phyloP scores from a whole-genome alignment of 2,329 filamentous ascomycete genomes.

The Exophiala mesophila region DNA sequence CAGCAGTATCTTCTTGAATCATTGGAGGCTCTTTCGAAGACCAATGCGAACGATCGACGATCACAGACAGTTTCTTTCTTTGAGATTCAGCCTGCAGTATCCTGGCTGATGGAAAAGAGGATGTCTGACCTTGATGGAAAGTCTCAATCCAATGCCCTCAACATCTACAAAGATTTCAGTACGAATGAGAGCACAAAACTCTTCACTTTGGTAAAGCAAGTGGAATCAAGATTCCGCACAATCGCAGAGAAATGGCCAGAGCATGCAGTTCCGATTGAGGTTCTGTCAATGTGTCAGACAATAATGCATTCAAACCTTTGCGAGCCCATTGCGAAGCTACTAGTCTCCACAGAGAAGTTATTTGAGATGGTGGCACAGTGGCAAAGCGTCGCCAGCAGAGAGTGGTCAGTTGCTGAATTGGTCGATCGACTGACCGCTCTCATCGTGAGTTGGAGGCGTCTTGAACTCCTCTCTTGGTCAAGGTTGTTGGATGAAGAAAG shows the following conservation, averaged over 20 bases:
- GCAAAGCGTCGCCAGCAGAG: constrained; percentile 84
- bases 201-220: constrained; percentile 62
- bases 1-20: constrained; percentile 29
- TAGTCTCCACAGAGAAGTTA: constrained; percentile 82
- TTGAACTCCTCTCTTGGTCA: constrained; percentile 90
- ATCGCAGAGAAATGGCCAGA: constrained; percentile 62
- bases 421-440: constrained; percentile 75
- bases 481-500: constrained; percentile 81
- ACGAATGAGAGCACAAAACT: constrained; percentile 69
- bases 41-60: constrained; percentile 24
- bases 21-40: constrained; percentile 31
- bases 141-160: constrained; percentile 54
- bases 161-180: constrained; percentile 85
- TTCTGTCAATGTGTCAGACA: constrained; percentile 67
- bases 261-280: constrained; percentile 75
- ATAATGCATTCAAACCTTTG: constrained; percentile 70
- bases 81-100: constrained; percentile 58
- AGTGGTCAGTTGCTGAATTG: constrained; percentile 63
- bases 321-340: constrained; percentile 79
- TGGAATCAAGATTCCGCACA: constrained; percentile 67
- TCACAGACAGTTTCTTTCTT: constrained; percentile 3
- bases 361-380: constrained; percentile 85
- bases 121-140: constrained; percentile 43
- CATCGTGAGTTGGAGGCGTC: constrained; percentile 80
- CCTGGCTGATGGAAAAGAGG: constrained; percentile 62